Base-by-base conservation (phyloP, 106 monocot species). In the Gastrodia elata region DNA sequence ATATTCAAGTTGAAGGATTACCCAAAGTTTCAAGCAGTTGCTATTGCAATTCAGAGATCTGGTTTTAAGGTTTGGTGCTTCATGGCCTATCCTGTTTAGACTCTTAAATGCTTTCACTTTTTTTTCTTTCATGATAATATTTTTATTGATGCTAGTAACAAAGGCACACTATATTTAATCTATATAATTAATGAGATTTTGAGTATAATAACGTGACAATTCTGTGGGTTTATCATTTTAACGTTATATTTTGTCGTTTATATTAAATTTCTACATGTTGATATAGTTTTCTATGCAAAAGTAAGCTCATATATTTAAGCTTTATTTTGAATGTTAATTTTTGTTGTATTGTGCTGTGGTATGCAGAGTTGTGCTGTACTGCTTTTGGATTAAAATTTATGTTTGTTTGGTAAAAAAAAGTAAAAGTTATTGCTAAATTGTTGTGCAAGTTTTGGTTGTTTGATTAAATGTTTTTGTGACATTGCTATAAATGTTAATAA, bases 41-140 rank as follows among this genome's bases (percentile, higher is more conserved):
- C 96, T 69, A 92, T 97, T 82, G 96, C 96, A 69, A 97, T 92
- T 74, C 90, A 97, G 80, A 89, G 87, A 90, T 97, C 96, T 81
- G 96, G 96, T 38, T 97, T 97, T 61, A 97, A 97, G 92, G 92
- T 97, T 72, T 24, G 34, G 30, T 8, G 28, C 15, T 65, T 67
- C 73, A 34, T 36, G 15, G 3, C 10, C 5, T 33, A 7, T 48
- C 48, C 27, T 42, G 41, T 70, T 41, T 42, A 28, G 39, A 40
- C 15, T 42, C 42, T 38, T 13, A 36, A n/a, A 13, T 28, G 13
- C 20, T 40, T 38, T 24, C 22, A 11, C 22, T 40, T 70, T 36
- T 35, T 36, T 20, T 36, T 67, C n/a, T 57, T 57, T 22, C 56
- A 35, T 38, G 67, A 32, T 11, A 11, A 32, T 13, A 61, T 61